Evolutionary conservation across 2,329 filamentous ascomycete genomes (phyloP), one percentile per base, ranked within the genome.

Genomic region (Penicillium sp.): DNA sequence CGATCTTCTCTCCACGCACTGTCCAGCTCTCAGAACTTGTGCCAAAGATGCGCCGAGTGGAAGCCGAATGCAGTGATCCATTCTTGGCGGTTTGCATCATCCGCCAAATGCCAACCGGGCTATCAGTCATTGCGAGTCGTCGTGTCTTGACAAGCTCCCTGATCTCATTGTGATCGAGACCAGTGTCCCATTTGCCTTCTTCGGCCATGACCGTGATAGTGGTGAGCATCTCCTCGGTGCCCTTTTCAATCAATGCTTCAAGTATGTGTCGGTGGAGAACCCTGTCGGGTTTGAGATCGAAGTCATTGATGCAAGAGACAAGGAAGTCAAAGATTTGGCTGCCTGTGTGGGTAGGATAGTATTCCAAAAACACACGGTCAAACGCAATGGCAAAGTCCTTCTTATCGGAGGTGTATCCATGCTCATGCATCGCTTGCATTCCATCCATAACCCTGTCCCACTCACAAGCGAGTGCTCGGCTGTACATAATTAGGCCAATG

Each of bases 311-410:
- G 27, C 65, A 71, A 18, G 62, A 60, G 18, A 70, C 62, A 45
- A 76, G 53, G 40, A 76, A 76, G 9, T 72, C 62, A n/a, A 64
- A 63, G 31, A 72, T 74, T 21, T 69, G 60, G 14, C 51, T 13
- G 0, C 68, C 71, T 4, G 70, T 62, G 52, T 76, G 72, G 22
- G 64, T 65, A 5, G 72, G 64, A 65, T 72, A 76, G 46, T 70
- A 76, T 56, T 76, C 73, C 34, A 76, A 58, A 41, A 76, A 75
- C 41, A 76, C 66, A 22, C 72, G 71, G 50, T 76, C 72, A 45
- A 76, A 76, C 21, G 67, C 61, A 5, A 62, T 62, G 2, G 60
- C 46, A 41, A 76, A 75, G 44, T 69, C 63, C 6, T 49, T 56
- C 49, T 64, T 60, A 14, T 62, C 59, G 5, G 55, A 58, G 11